Evolutionary conservation across 2,329 filamentous ascomycete genomes (phyloP).

Genomic region (Talaromyces marneffei): DNA sequence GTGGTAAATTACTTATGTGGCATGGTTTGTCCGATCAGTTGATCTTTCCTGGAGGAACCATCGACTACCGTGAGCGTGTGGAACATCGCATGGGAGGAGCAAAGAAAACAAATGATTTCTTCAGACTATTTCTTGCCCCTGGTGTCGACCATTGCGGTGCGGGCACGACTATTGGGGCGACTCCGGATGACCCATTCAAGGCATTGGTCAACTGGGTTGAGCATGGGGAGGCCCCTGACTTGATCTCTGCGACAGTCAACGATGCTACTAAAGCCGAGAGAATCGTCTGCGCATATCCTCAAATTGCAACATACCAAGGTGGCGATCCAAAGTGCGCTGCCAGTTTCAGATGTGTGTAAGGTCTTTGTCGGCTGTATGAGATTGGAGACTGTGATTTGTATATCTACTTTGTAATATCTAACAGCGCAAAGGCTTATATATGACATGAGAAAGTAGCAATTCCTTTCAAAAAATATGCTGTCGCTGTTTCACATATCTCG

Average conservation of each 20-base stretch:
- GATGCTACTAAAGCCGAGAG: conserved; percentile 1
- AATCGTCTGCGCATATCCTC: conserved; percentile 6
- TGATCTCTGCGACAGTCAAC: neutral
- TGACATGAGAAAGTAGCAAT: neutral
- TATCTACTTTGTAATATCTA: neutral
- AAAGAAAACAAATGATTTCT: conserved; percentile 27
- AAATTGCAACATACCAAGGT: neutral
- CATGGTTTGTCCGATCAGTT: conserved; percentile 38
- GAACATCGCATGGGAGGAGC: conserved; percentile 19
- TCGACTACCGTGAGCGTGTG: conserved; percentile 35
- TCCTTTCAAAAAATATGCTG: neutral
- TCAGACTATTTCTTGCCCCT: conserved; percentile 36
- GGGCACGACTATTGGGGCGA: conserved; percentile 20
- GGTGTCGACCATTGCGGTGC: conserved; percentile 33
- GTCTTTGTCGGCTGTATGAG: neutral
- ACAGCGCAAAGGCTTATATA: neutral
- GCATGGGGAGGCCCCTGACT: neutral
- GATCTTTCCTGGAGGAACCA: conserved; percentile 34
- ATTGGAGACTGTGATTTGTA: neutral
- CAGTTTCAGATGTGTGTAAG: neutral
- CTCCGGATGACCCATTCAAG: conserved; percentile 14
- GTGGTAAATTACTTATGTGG: conserved; percentile 42
- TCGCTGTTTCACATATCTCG: neutral
- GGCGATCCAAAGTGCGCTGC: neutral
- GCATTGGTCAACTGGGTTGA: conserved; percentile 18